Percentiles rank a stretch among this genome's conserved stretches.
These are phyloP conservation scores for Tuber borchii DNA, from an alignment of 495 filamentous ascomycete genomes.

Conservation along the genomic window DNA sequence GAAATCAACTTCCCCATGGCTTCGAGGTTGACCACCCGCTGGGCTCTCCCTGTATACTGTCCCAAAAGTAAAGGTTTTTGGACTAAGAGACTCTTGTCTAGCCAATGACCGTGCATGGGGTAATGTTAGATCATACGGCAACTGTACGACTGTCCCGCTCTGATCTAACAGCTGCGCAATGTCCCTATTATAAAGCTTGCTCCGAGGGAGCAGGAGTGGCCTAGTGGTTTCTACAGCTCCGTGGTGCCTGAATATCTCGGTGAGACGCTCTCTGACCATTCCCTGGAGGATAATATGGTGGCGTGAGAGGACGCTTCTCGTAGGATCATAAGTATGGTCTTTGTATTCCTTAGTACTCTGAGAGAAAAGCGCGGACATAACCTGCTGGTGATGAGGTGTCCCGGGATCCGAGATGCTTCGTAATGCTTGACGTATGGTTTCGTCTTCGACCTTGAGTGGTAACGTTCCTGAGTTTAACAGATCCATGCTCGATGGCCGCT, in stretches of 20 bases:
- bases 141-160: slow-evolving; percentile 75
- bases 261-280: slow-evolving; percentile 68
- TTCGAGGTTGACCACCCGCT: slow-evolving; percentile 70
- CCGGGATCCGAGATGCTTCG: slow-evolving; percentile 70
- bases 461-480: slow-evolving; percentile 81
- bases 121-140: slow-evolving; percentile 86
- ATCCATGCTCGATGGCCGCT: slow-evolving; percentile 77
- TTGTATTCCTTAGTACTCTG: slow-evolving; percentile 67
- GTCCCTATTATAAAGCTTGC: slow-evolving; percentile 63
- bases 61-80: slow-evolving; percentile 82
- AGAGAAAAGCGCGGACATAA: slow-evolving; percentile 75
- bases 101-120: slow-evolving; percentile 84
- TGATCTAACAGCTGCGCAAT: slow-evolving; percentile 72
- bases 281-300: slow-evolving; percentile 66
- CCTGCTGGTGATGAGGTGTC: slow-evolving; percentile 84
- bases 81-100: slow-evolving; percentile 57
- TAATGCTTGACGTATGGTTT: slow-evolving; percentile 74
- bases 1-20: slow-evolving; percentile 85
- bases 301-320: slow-evolving; percentile 50
- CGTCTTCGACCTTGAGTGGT: slow-evolving; percentile 84
- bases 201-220: slow-evolving; percentile 71
- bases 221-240: slow-evolving; percentile 77
- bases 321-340: slow-evolving; percentile 81
- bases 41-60: slow-evolving; percentile 76
- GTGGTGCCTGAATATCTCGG: slow-evolving; percentile 78